phyloP scores from a whole-genome alignment of 2,329 filamentous ascomycete species.

The Hymenoscyphus fructigenus region DNA sequence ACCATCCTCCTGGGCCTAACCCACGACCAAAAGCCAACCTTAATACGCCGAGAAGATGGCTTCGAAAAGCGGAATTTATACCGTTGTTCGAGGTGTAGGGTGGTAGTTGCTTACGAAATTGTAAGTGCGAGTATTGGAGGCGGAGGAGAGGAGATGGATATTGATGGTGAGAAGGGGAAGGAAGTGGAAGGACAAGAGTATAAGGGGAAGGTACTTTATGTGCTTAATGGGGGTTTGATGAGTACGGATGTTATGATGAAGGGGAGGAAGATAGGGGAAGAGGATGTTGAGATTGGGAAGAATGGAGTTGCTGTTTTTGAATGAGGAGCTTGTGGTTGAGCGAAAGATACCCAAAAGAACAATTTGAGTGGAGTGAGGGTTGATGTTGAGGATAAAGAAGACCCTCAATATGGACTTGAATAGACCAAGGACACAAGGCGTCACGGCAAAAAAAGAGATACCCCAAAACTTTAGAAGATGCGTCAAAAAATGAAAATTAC shows the following conservation, averaged over 20 bases:
- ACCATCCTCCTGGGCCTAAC: constrained; percentile 51
- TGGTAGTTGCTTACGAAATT: constrained; percentile 63
- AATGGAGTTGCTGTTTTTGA: constrained; percentile 33
- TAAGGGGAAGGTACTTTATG: constrained; percentile 51
- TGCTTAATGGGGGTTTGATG: constrained; percentile 59
- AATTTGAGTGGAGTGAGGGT: too few relatives aligned
- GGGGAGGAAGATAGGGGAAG: constrained; percentile 37
- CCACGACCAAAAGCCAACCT: constrained; percentile 47
- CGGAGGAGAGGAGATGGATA: constrained; percentile 24
- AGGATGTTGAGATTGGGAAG: constrained; percentile 33
- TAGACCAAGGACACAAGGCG: neutral
- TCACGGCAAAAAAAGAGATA: neutral
- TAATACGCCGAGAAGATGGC: constrained; percentile 58
- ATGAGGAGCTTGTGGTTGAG: neutral
- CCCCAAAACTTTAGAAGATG: constrained; percentile 1
- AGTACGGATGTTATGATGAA: constrained; percentile 55
- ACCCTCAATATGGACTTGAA: neutral
- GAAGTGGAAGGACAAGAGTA: constrained; percentile 37
- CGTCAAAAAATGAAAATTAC: constrained; percentile 9
- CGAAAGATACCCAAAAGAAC: too few relatives aligned
- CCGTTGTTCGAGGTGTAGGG: constrained; percentile 59
- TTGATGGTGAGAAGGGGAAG: constrained; percentile 28
- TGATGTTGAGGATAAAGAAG: neutral
- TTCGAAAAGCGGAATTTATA: constrained; percentile 65
- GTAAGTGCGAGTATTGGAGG: constrained; percentile 41